phyloP scores from a whole-genome alignment of 345 rosid species.

The Eucalyptus grandis region DNA sequence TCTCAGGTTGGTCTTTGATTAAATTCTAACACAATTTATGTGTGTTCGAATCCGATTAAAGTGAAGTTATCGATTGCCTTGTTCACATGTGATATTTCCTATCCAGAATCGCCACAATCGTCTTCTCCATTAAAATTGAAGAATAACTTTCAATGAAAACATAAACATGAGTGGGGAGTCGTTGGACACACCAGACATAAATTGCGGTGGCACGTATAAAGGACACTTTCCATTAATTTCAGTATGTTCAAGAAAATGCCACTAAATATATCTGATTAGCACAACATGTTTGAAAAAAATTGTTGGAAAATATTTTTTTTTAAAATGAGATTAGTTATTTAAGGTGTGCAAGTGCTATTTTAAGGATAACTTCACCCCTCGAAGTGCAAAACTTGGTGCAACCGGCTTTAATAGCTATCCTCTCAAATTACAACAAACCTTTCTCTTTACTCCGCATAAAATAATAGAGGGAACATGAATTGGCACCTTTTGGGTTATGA shows the following conservation, averaged over 20 bases:
- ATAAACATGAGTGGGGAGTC: not conserved
- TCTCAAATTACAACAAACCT: not conserved
- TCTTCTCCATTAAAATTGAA: not conserved
- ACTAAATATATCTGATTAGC: not conserved
- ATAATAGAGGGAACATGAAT: not conserved
- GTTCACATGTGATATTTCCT: not conserved
- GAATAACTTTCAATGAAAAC: not conserved
- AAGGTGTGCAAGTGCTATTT: not conserved
- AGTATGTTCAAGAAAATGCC: not conserved
- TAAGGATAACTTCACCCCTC: not conserved
- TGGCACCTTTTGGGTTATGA: not conserved
- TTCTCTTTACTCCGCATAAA: not conserved
- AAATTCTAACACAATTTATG: not conserved
- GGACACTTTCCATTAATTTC: not conserved
- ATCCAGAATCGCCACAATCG: accelerated
- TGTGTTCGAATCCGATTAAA: accelerated
- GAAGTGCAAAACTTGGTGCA: not conserved
- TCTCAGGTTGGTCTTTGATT: accelerated
- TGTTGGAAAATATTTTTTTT: not conserved
- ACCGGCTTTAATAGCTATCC: too few species aligned
- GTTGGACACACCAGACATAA: not conserved
- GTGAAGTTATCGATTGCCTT: not conserved
- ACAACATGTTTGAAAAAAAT: not conserved
- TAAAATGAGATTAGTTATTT: not conserved
- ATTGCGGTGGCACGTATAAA: not conserved